A percentile compares a stretch with the other conserved stretches of the same genome.
phyloP scores from a whole-genome alignment of 1,284 basidiomycete genomes.

The Ustilago trichophora region DNA sequence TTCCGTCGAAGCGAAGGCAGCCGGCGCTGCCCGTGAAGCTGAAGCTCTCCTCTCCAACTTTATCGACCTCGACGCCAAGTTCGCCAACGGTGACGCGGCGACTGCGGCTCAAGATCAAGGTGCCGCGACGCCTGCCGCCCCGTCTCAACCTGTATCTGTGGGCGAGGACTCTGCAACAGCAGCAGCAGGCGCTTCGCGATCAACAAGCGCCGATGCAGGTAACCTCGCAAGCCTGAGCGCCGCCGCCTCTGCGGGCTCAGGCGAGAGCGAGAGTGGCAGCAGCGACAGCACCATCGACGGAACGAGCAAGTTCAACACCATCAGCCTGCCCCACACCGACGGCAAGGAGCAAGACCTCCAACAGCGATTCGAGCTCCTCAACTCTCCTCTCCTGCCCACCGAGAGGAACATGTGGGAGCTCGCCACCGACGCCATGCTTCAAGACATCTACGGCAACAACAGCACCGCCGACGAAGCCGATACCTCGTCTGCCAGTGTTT shows the following conservation, averaged over 20 bases:
- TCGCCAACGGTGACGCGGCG: conserved; percentile 41
- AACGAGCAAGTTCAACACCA: conserved; percentile 25
- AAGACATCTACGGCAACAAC: conserved; percentile 29
- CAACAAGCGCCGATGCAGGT: conserved; percentile 35
- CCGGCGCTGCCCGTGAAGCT: conserved; percentile 47
- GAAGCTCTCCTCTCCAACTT: conserved; percentile 52
- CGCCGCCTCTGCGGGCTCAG: conserved; percentile 8
- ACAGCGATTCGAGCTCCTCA: conserved; percentile 33
- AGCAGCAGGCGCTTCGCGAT: conserved; percentile 29
- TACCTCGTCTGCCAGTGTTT: conserved; percentile 4
- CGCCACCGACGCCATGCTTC: conserved; percentile 44
- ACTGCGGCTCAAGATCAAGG: conserved; percentile 43
- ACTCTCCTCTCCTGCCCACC: conserved; percentile 28
- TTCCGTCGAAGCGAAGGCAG: conserved; percentile 29
- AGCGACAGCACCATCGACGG: conserved; percentile 3
- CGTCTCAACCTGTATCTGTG: conserved; percentile 44
- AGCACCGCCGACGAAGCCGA: conserved; percentile 12
- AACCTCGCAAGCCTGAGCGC: conserved; percentile 39
- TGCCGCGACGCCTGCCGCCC: conserved; percentile 41
- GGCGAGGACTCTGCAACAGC: conserved; percentile 32
- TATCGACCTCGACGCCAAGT: conserved; percentile 46
- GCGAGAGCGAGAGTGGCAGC: conserved; percentile 17
- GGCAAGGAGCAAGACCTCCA: conserved; percentile 17
- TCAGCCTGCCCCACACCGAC: conserved; percentile 18
- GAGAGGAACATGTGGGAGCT: conserved; percentile 41